These are phyloP conservation scores for Tilletia caries DNA, from an alignment of 1,284 basidiomycete species.

Conservation along the genomic window DNA sequence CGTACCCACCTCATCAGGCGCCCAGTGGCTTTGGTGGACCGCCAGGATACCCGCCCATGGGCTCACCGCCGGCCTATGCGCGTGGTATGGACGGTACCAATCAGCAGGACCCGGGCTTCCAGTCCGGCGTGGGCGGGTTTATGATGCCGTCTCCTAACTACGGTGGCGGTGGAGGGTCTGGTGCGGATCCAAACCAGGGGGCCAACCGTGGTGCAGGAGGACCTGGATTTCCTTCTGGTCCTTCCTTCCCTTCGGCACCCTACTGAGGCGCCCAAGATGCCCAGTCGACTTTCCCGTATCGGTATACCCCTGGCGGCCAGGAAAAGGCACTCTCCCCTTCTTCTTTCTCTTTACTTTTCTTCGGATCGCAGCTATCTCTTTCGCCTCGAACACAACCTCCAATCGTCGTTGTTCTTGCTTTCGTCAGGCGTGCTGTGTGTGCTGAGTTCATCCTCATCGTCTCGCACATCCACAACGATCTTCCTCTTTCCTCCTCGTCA, in stretches of 20 bases:
- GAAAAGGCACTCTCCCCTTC: too few relatives aligned
- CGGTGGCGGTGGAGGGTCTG: neutral
- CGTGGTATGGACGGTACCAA: neutral
- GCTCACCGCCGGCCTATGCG: neutral
- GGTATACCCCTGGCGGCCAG: too few relatives aligned
- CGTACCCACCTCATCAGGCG: neutral
- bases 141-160: constrained; percentile 5
- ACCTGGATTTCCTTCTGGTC: constrained; percentile 2
- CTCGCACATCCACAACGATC: too few relatives aligned
- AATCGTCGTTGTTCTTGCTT: too few relatives aligned
- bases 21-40: neutral
- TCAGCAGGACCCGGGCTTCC: neutral
- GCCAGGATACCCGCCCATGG: neutral
- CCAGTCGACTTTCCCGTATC: too few relatives aligned
- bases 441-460: too few relatives aligned
- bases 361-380: too few relatives aligned
- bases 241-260: constrained; percentile 2
- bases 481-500: too few relatives aligned
- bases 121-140: constrained; percentile 1
- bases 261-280: too few relatives aligned
- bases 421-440: too few relatives aligned
- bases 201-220: neutral
- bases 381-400: too few relatives aligned
- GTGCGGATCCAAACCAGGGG: neutral
- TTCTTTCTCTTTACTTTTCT: too few relatives aligned